A percentile compares a stretch with the other conserved stretches of the same genome.
Evolutionary conservation across 352 stramenopile genomes (phyloP).

Genomic region (Phytopythium chamaehyphon): DNA sequence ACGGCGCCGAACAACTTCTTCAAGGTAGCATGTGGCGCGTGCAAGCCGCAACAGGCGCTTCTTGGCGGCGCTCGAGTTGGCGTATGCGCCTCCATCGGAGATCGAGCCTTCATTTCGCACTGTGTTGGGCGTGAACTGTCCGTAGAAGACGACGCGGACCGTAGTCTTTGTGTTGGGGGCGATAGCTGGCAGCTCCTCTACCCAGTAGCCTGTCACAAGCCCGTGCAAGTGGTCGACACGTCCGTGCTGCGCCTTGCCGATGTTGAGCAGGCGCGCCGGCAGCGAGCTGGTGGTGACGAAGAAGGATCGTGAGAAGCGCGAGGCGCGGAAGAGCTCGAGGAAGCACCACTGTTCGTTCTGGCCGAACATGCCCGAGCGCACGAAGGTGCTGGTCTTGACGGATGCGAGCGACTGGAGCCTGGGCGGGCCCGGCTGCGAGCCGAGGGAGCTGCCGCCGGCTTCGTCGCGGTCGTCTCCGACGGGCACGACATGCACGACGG

Average conservation of each 20-base stretch:
- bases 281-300: constrained; percentile 26
- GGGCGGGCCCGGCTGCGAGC: neutral
- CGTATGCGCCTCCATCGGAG: constrained; percentile 11
- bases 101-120: constrained; percentile 2
- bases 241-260: constrained; percentile 39
- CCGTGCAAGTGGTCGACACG: constrained; percentile 33
- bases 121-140: constrained; percentile 16
- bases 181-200: constrained; percentile 24
- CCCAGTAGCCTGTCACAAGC: constrained; percentile 25
- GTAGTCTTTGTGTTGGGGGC: constrained; percentile 9
- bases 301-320: constrained; percentile 14
- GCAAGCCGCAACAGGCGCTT: constrained; percentile 37
- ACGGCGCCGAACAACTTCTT: constrained; percentile 44
- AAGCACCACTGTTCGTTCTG: constrained; percentile 46
- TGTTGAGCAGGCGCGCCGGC: constrained; percentile 18
- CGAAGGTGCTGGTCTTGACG: constrained; percentile 30
- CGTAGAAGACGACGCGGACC: constrained; percentile 41
- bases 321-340: constrained; percentile 20
- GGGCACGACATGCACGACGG: constrained; percentile 18
- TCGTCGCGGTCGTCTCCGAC: neutral
- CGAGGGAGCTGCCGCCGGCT: neutral
- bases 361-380: constrained; percentile 22
- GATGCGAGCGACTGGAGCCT: constrained; percentile 1
- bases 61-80: constrained; percentile 10
- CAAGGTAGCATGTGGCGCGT: constrained; percentile 27